Conservation (phyloP, 2,329 filamentous ascomycete species). For the Pyrenochaeta sp. region DNA sequence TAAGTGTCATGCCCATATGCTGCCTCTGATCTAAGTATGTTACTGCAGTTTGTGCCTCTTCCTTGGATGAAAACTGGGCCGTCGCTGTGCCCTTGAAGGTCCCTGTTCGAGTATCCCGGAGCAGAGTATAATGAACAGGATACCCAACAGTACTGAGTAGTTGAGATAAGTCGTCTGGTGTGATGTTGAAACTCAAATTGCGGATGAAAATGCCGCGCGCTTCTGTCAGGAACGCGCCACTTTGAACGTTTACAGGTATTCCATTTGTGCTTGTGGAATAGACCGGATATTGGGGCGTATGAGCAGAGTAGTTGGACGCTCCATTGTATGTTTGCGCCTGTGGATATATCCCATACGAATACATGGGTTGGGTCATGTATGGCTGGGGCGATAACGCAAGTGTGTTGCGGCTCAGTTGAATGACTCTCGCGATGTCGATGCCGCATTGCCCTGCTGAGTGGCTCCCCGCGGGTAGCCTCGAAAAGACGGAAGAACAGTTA, state of each 20-base stretch:
- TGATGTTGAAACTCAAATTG: slow-evolving; percentile 39
- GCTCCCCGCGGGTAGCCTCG: slow-evolving; percentile 27
- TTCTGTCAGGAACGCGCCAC: slow-evolving; percentile 48
- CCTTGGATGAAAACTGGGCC: slow-evolving; percentile 40
- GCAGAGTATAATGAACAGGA: slow-evolving; percentile 36
- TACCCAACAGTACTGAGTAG: slow-evolving; percentile 37
- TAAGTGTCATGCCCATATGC: slow-evolving; percentile 43
- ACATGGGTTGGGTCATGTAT: slow-evolving; percentile 28
- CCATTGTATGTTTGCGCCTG: slow-evolving; percentile 27
- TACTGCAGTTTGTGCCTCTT: slow-evolving; percentile 41
- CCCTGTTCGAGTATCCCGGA: slow-evolving; percentile 33
- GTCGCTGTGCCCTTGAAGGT: slow-evolving; percentile 45
- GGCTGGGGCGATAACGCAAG: slow-evolving; percentile 16
- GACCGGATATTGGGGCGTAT: slow-evolving; percentile 27
- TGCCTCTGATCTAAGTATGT: slow-evolving; percentile 32
- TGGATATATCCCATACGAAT: slow-evolving; percentile 34
- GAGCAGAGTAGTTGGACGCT: slow-evolving; percentile 26
- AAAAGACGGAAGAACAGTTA: slow-evolving; percentile 44
- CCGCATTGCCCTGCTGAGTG: slow-evolving; percentile 42
- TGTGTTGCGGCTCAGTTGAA: slow-evolving; percentile 24
- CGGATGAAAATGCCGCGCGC: slow-evolving; percentile 49
- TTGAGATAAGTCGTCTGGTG: slow-evolving; percentile 32
- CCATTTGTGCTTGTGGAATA: slow-evolving; percentile 44
- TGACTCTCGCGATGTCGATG: slow-evolving; percentile 40
- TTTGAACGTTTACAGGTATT: slow-evolving; percentile 48